phyloP scores from a whole-genome alignment of 148 eudicot species.

The Rheum nobile region DNA sequence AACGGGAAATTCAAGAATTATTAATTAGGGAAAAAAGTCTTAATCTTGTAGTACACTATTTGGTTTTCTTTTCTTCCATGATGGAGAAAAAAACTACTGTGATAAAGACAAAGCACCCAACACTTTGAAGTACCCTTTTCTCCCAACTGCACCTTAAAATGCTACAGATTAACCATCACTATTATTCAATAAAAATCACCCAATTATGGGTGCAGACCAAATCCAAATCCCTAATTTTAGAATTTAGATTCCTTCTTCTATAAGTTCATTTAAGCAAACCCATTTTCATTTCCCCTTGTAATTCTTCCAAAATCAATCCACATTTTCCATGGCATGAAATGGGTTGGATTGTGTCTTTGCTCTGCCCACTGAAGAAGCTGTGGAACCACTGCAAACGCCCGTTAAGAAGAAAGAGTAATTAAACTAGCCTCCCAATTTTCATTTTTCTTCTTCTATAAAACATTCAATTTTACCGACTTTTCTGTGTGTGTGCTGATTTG shows the following conservation, averaged over 20 bases:
- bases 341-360: conserved; percentile 43
- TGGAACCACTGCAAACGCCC: conserved; percentile 12
- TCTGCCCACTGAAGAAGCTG: conserved; percentile 46
- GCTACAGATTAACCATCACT: neutral
- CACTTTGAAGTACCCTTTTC: neutral
- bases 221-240: neutral
- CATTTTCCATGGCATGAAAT: conserved; percentile 1
- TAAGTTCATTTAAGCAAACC: neutral
- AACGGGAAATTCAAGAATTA: neutral
- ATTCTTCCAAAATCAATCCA: neutral
- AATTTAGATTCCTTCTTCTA: neutral
- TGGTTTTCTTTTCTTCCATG: neutral
- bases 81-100: neutral
- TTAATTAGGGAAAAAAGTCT: neutral
- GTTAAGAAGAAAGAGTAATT: neutral
- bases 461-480: too few species aligned
- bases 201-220: neutral
- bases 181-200: conserved; percentile 1
- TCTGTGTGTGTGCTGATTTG: too few species aligned
- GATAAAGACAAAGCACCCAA: conserved; percentile 7
- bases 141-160: neutral
- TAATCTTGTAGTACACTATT: neutral
- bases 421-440: neutral
- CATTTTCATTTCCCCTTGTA: neutral
- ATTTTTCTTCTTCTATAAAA: neutral